Evolutionary conservation across 2,329 filamentous ascomycete species (phyloP), one percentile per base, ranked within the genome.

Genomic region (Beauveria scarabaeidicola): DNA sequence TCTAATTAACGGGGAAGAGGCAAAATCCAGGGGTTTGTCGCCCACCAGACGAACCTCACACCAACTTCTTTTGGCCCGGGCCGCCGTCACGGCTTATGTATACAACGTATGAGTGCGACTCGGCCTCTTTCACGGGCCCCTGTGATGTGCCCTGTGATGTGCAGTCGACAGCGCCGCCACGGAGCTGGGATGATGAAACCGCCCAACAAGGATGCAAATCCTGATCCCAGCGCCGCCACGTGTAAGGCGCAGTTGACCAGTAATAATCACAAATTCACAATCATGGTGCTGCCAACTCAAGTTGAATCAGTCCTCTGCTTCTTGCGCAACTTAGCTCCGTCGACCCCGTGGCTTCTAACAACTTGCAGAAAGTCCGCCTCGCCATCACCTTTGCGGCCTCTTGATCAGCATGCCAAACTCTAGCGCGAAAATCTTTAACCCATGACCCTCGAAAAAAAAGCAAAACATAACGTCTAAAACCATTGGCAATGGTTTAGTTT

Each of bases 201-300:
- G 43, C 53, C 44, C n/a, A 43, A 21, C 55, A 32, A 41, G 55
- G 36, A 40, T 58, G 32, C 11, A 15, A 29, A 27, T 10, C 9
- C 19, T n/a, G 15, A 58, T 58, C 55, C 55, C 46, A 36, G 55
- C 36, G 46, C 23, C 46, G 36, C 55, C 55, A 58, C 55, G 55
- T 58, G 55, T 41, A 27, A 46, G n/a, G 41, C 40, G 3, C 11
- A n/a, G 27, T 55, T 55, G 27, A 15, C n/a, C n/a, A n/a, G n/a
- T n/a, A n/a, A n/a, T n/a, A n/a, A n/a, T n/a, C n/a, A n/a, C n/a
- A n/a, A n/a, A n/a, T n/a, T n/a, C n/a, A 19, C 32, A n/a, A 10
- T 25, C 40, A 46, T 23, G 11, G 25, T 46, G 43, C 15, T 23
- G 21, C 10, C 43, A 44, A 44, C 43, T 7, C 43, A 7, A 25